These are phyloP conservation scores for Oryza glumipatula DNA, from an alignment of 176 grass and related monocot species.

Conservation along the genomic window DNA sequence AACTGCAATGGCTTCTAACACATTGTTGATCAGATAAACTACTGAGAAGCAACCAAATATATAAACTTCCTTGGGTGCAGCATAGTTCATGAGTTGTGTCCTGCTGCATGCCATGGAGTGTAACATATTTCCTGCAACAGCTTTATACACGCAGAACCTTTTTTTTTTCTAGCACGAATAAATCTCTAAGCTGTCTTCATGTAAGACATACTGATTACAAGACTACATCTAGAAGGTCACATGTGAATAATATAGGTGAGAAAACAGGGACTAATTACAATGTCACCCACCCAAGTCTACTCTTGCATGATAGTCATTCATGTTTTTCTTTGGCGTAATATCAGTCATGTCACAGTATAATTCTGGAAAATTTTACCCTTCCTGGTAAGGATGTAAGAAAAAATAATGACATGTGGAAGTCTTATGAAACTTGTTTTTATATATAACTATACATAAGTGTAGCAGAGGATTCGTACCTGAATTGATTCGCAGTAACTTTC, in stretches of 20 bases:
- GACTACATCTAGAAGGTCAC: slow-evolving; percentile 8
- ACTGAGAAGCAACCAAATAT: background rate
- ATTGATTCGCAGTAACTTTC: slow-evolving; percentile 80
- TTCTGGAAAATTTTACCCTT: slow-evolving; percentile 17
- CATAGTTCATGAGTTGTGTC: background rate
- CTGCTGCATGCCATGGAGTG: background rate
- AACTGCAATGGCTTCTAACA: background rate
- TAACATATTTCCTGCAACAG: slow-evolving; percentile 16
- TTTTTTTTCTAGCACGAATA: slow-evolving; percentile 15
- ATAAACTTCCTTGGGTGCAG: background rate
- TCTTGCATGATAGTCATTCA: slow-evolving; percentile 6
- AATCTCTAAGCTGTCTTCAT: slow-evolving; percentile 24
- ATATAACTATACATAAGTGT: background rate
- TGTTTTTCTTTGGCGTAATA: slow-evolving; percentile 18
- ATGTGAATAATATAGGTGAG: background rate
- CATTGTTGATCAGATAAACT: slow-evolving; percentile 18
- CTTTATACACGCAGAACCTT: slow-evolving; percentile 8
- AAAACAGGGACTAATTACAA: background rate
- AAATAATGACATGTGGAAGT: background rate
- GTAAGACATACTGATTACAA: slow-evolving; percentile 19
- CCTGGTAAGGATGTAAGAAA: slow-evolving; percentile 18
- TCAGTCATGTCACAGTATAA: slow-evolving; percentile 1
- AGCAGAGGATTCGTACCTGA: slow-evolving; percentile 58
- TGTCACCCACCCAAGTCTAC: background rate
- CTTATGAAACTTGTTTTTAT: background rate